phyloP scores from a whole-genome alignment of 2,329 filamentous ascomycete species.

The Aspergillus proliferans region DNA sequence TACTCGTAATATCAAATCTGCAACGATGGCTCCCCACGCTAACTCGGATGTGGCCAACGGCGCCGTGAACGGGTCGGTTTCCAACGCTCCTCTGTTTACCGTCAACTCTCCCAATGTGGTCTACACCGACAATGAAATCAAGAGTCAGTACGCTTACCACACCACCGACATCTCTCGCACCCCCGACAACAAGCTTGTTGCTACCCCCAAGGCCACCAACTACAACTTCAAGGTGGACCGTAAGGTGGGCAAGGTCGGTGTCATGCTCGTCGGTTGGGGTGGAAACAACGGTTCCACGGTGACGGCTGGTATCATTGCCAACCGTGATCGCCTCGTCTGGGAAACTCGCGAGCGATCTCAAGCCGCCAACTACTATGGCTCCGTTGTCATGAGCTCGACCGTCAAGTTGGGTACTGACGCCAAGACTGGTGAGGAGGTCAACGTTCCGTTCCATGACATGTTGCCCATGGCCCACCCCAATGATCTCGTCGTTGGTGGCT shows the following conservation, averaged over 20 bases:
- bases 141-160: constrained; percentile 91
- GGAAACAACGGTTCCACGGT: constrained; percentile 98
- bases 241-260: constrained; percentile 82
- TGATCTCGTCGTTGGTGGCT: constrained; percentile 88
- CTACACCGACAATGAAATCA: constrained; percentile 84
- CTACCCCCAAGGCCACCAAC: constrained; percentile 76
- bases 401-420: constrained; percentile 90
- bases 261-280: constrained; percentile 97
- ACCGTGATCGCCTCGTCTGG: constrained; percentile 79
- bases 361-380: constrained; percentile 95
- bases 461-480: constrained; percentile 97
- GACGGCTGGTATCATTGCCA: constrained; percentile 94
- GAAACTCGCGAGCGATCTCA: constrained; percentile 85
- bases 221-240: constrained; percentile 98
- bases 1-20: constrained; percentile 25
- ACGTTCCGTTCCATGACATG: constrained; percentile 90
- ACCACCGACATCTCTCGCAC: constrained; percentile 75
- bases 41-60: constrained; percentile 52
- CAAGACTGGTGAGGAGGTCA: constrained; percentile 80
- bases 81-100: constrained; percentile 59
- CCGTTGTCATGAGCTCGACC: constrained; percentile 92
- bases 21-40: constrained; percentile 91
- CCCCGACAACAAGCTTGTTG: constrained; percentile 70
- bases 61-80: constrained; percentile 48
- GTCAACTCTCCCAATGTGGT: constrained; percentile 88